phyloP scores from a whole-genome alignment of 768 basidiomycete genomes.

The Lactifluus rugatus region DNA sequence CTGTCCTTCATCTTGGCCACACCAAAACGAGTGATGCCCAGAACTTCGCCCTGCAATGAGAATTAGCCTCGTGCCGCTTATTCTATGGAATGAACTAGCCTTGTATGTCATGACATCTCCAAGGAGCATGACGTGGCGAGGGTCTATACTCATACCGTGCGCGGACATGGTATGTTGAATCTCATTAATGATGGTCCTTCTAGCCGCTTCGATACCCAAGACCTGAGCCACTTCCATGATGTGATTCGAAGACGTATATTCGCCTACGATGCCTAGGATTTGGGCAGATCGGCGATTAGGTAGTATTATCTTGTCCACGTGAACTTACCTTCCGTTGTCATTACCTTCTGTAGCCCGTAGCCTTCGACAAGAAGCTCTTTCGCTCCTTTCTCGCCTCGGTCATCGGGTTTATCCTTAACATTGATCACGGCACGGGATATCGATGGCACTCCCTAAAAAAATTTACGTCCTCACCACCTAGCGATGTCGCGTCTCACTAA shows the following conservation, averaged over 20 bases:
- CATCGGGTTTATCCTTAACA: conserved; percentile 81
- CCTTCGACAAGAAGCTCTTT: conserved; percentile 95
- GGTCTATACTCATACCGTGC: conserved; percentile 98
- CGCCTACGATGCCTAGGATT: conserved; percentile 73
- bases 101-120: conserved; percentile 99
- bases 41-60: conserved; percentile 70
- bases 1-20: conserved; percentile 99
- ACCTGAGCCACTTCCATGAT: conserved; percentile 93
- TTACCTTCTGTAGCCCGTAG: conserved; percentile 91
- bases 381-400: conserved; percentile 71
- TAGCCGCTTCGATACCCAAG: conserved; percentile 95
- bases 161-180: conserved; percentile 96
- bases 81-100: conserved; percentile 32
- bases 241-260: conserved; percentile 90
- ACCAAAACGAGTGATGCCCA: conserved; percentile 98
- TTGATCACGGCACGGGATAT: conserved; percentile 94
- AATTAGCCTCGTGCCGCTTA: background rate
- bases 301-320: background rate
- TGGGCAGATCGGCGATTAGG: background rate
- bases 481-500: conserved; percentile 23
- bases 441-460: conserved; percentile 66
- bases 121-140: conserved; percentile 95
- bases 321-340: conserved; percentile 83
- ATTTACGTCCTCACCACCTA: background rate
- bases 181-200: conserved; percentile 90